A percentile compares a stretch with the other conserved stretches of the same genome.
These are phyloP conservation scores for Gnomoniopsis smithogilvyi DNA, from an alignment of 2,329 filamentous ascomycete genomes.

Conservation along the genomic window DNA sequence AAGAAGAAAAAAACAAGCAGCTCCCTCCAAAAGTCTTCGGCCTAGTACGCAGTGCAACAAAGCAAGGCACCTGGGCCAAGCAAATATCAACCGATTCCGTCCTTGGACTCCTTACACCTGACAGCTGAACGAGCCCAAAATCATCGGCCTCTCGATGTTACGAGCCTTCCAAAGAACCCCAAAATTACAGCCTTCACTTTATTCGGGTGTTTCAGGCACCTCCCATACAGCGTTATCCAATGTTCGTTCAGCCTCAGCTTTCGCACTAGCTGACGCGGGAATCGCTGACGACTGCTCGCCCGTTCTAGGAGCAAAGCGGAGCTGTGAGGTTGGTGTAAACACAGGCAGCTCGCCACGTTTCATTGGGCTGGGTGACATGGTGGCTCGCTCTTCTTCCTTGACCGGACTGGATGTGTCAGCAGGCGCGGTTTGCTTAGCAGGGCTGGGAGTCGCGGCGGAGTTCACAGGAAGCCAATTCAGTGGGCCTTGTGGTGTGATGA, in stretches of 20 bases:
- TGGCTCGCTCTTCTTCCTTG: background rate
- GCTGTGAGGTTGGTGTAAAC: constrained; percentile 41
- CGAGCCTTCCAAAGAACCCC: background rate
- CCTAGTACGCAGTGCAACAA: background rate
- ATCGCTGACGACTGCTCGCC: background rate
- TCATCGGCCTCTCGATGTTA: too few species aligned
- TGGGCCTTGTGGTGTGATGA: constrained; percentile 35
- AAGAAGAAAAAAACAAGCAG: background rate
- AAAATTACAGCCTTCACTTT: background rate
- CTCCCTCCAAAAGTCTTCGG: background rate
- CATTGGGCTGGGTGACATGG: constrained; percentile 26
- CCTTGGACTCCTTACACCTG: too few species aligned
- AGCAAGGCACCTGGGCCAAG: too few species aligned
- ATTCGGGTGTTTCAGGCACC: constrained; percentile 32
- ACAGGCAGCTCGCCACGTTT: constrained; percentile 36
- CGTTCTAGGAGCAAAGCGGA: constrained; percentile 41
- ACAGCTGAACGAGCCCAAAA: too few species aligned
- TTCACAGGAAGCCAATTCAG: constrained; percentile 53
- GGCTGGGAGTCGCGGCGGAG: constrained; percentile 30
- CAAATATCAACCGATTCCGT: too few species aligned
- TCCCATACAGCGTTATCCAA: constrained; percentile 27
- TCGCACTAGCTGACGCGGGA: too few species aligned
- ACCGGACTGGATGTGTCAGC: background rate
- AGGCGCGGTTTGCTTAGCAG: background rate
- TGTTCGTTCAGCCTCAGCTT: constrained; percentile 10